phyloP scores from a whole-genome alignment of 2,329 filamentous ascomycete genomes.

The Aureobasidium melanogenum region DNA sequence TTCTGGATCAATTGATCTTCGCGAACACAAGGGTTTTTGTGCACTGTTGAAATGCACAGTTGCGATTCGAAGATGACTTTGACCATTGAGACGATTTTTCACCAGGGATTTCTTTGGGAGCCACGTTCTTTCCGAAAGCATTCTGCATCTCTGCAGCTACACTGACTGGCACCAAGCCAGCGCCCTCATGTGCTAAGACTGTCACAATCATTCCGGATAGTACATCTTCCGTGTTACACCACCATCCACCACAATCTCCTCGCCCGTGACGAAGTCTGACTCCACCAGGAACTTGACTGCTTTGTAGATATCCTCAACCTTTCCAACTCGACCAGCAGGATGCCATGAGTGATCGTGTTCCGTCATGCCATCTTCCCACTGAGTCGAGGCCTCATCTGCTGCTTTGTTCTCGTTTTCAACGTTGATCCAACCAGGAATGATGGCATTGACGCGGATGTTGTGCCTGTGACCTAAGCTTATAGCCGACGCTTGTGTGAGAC shows the following conservation, averaged over 20 bases:
- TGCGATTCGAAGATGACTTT: too few species aligned
- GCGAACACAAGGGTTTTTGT: too few species aligned
- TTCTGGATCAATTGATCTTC: too few species aligned
- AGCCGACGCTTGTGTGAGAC: conserved; percentile 41
- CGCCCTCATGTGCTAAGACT: too few species aligned
- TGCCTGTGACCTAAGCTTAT: conserved; percentile 35
- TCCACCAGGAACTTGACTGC: conserved; percentile 34
- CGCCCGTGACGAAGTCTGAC: conserved; percentile 34
- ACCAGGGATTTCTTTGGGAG: too few species aligned
- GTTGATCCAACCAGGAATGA: conserved; percentile 46
- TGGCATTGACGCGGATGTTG: conserved; percentile 40
- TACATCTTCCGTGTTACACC: conserved; percentile 40
- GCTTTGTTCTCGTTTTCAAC: conserved; percentile 35
- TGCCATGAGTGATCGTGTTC: conserved; percentile 42
- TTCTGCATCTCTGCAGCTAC: too few species aligned
- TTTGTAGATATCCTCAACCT: conserved; percentile 37
- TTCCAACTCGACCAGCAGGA: conserved; percentile 41
- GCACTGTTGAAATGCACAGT: too few species aligned
- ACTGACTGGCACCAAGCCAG: too few species aligned
- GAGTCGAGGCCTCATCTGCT: conserved; percentile 31
- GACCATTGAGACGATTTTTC: too few species aligned
- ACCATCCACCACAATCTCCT: conserved; percentile 39
- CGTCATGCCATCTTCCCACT: conserved; percentile 40
- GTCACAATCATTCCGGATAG: conserved; percentile 28
- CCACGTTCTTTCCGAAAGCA: too few species aligned